Evolutionary conservation across 2,329 filamentous ascomycete genomes (phyloP).

Genomic region (Diaporthe sp.): DNA sequence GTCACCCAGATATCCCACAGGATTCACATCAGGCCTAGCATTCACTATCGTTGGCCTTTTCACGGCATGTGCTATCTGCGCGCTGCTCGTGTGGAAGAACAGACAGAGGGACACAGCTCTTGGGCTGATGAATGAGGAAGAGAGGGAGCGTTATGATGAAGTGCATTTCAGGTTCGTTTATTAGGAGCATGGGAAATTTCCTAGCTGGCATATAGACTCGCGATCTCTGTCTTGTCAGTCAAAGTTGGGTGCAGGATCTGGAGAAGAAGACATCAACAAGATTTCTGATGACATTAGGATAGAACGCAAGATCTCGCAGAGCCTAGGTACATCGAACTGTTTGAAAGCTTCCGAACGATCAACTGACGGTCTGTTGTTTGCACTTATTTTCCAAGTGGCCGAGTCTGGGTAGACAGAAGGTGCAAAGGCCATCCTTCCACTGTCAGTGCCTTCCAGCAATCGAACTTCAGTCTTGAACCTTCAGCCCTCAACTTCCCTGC

Average conservation of each 20-base stretch:
- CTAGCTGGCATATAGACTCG: not conserved
- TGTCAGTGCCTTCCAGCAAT: not conserved
- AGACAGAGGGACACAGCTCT: not conserved
- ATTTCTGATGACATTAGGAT: not conserved
- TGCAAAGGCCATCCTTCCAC: not conserved
- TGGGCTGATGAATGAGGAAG: constrained; percentile 23
- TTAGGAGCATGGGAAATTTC: not conserved
- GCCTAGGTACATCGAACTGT: not conserved
- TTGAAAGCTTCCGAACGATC: not conserved
- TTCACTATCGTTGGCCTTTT: constrained; percentile 41
- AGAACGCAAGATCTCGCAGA: not conserved
- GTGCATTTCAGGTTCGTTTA: constrained; percentile 25
- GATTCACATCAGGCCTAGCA: constrained; percentile 53
- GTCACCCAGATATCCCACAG: constrained; percentile 54
- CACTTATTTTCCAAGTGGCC: not conserved
- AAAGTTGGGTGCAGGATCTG: not conserved
- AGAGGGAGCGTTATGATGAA: constrained; percentile 17
- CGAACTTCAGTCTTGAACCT: not conserved
- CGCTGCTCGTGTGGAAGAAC: constrained; percentile 4
- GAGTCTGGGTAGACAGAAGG: too few species aligned
- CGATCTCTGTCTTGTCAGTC: not conserved
- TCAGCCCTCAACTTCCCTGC: not conserved
- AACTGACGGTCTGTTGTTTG: not conserved
- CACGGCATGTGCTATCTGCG: not conserved
- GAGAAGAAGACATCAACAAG: not conserved